Evolutionary conservation across 345 rosid species (phyloP), one percentile per base, ranked within the genome.

Genomic region (Lepidium sativum): DNA sequence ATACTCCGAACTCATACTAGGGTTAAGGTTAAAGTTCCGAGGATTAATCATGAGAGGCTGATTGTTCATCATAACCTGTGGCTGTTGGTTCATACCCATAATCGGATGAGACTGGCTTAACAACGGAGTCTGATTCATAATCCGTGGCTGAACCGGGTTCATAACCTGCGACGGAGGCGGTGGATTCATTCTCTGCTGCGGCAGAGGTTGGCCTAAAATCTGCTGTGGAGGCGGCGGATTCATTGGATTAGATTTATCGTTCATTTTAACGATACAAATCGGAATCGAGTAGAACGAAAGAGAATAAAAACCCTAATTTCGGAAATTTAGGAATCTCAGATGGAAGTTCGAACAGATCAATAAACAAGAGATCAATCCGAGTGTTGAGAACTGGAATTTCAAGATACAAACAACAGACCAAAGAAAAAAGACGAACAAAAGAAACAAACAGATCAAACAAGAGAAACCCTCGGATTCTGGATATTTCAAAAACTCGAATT

Each of bases 201-300:
- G 72, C 0, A 53, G 69, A 27, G 63, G 62, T 39, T 79, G 83
- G n/a, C 60, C 70, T 71, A 82, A 37, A 81, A 80, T 74, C 67
- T 69, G 80, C 49, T 67, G 74, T 65, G 63, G 80, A 18, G 78
- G 77, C 29, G 74, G 80, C 29, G 76, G 84, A 55, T 72, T 84
- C 81, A 81, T 78, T 70, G 79, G 69, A 79, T 60, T 83, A 6
- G 79, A 65, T 60, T 75, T 81, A 63, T 74, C 91, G 80, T 83
- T 85, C 95, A 85, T 84, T 48, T 34, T 4, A 38, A 34, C 51
- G 20, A 56, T 12, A 71, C 27, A 17, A 12, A 66, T 17, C 17
- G 16, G 38, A 40, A 63, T 42, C 37, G 50, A 65, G 29, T 7
- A 38, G 37, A 21, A 18, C 9, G 0, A 9, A 55, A 18, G 21